Conservation (phyloP, 176 grass and related monocot species). For the Cymbopogon citratus region DNA sequence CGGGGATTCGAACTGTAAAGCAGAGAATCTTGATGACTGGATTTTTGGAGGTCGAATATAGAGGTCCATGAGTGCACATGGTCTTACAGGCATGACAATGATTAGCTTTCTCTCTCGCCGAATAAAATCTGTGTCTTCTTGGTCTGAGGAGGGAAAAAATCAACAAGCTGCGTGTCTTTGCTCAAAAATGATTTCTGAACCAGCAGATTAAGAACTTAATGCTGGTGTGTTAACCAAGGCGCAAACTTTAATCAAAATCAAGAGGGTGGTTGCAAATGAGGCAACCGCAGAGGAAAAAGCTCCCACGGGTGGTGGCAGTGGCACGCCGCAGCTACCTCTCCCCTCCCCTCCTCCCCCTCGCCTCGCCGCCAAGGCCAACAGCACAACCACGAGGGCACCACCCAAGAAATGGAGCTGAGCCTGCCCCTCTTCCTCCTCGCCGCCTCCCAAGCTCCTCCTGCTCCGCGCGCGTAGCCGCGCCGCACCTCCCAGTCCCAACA, state of each 20-base stretch:
- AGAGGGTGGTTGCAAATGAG: conserved; percentile 22
- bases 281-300: conserved; percentile 7
- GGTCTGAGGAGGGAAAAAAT: no score
- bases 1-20: no score
- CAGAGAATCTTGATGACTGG: no score
- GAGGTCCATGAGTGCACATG: no score
- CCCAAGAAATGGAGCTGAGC: conserved; percentile 26
- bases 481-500: not conserved
- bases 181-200: not conserved
- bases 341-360: no score
- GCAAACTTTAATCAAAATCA: conserved; percentile 2
- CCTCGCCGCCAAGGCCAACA: conserved; percentile 27
- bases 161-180: not conserved
- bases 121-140: not conserved
- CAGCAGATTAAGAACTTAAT: not conserved
- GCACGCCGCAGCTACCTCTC: not conserved
- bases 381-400: conserved; percentile 22
- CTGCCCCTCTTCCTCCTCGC: not conserved
- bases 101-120: no score
- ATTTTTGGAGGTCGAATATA: no score
- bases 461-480: not conserved
- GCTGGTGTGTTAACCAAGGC: not conserved
- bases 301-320: not conserved
- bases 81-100: no score
- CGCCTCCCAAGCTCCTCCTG: not conserved